Conservation (phyloP, 1,139 yeast species). For the Hyphopichia buzzinii region DNA sequence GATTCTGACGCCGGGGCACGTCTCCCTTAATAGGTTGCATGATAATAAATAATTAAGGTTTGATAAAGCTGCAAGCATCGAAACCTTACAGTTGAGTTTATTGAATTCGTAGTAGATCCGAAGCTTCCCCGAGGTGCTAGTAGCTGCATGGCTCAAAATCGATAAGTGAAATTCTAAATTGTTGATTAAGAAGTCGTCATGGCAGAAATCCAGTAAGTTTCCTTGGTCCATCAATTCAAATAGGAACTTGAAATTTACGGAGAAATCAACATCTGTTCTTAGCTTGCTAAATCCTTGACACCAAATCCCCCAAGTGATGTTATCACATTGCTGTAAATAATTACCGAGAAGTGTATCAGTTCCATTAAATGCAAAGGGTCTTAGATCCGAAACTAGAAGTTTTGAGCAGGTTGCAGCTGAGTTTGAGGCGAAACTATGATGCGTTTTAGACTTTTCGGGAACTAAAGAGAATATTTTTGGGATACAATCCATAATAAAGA, state of each 20-base stretch:
- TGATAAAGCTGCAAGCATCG: constrained; percentile 16
- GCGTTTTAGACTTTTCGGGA: too few species aligned
- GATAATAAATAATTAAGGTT: constrained; percentile 11
- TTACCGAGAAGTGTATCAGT: not conserved
- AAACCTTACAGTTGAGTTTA: constrained; percentile 20
- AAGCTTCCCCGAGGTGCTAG: constrained; percentile 8
- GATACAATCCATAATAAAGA: too few species aligned
- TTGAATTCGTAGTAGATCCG: constrained; percentile 21
- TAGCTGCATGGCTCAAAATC: not conserved
- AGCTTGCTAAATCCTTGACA: too few species aligned
- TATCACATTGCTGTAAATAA: not conserved
- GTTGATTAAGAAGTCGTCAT: not conserved
- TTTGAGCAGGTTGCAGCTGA: too few species aligned
- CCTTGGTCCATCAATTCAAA: not conserved
- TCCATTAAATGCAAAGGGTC: not conserved
- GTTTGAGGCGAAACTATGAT: too few species aligned
- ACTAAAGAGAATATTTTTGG: too few species aligned
- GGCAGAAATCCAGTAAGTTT: not conserved
- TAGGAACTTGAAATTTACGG: not conserved
- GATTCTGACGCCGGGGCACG: constrained; percentile 8
- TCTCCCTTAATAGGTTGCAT: constrained; percentile 10
- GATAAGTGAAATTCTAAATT: not conserved
- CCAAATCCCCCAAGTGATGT: too few species aligned
- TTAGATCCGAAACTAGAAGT: not conserved
- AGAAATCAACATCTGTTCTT: too few species aligned